Conservation (phyloP, 345 rosid species). For the Trapa incisa region DNA sequence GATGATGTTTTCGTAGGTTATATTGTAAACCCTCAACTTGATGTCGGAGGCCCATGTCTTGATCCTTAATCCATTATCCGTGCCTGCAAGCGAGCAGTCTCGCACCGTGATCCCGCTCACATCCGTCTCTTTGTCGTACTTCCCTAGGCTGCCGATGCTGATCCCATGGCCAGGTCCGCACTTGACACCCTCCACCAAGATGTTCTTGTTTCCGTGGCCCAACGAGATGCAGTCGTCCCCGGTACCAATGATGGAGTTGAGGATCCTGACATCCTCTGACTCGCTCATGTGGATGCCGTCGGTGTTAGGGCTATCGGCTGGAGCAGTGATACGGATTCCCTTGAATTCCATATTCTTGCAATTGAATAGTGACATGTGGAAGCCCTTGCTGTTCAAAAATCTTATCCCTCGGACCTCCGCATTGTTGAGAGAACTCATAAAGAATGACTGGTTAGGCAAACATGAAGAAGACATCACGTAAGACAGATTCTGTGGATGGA, state of each 20-base stretch:
- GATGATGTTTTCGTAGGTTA: conserved; percentile 18
- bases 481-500: too few species aligned
- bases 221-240: conserved; percentile 11
- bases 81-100: conserved; percentile 15
- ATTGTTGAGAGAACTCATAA: conserved; percentile 14
- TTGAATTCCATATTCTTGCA: conserved; percentile 7
- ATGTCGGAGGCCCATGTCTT: conserved; percentile 24
- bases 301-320: conserved; percentile 32
- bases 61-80: conserved; percentile 30
- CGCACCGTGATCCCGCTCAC: conserved; percentile 14
- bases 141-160: conserved; percentile 42
- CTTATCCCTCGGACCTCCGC: conserved; percentile 2
- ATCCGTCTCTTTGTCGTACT: conserved; percentile 16
- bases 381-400: conserved; percentile 13
- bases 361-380: conserved; percentile 5
- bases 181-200: neutral
- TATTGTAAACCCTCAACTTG: neutral
- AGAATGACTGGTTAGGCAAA: conserved; percentile 7
- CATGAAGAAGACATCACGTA: too few species aligned
- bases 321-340: conserved; percentile 17
- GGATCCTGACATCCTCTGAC: conserved; percentile 8
- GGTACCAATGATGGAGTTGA: neutral
- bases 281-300: conserved; percentile 37
- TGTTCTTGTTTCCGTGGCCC: conserved; percentile 1
- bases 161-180: conserved; percentile 17